phyloP scores from a whole-genome alignment of 495 filamentous ascomycete genomes.

The Hypomontagnella submonticulosa region DNA sequence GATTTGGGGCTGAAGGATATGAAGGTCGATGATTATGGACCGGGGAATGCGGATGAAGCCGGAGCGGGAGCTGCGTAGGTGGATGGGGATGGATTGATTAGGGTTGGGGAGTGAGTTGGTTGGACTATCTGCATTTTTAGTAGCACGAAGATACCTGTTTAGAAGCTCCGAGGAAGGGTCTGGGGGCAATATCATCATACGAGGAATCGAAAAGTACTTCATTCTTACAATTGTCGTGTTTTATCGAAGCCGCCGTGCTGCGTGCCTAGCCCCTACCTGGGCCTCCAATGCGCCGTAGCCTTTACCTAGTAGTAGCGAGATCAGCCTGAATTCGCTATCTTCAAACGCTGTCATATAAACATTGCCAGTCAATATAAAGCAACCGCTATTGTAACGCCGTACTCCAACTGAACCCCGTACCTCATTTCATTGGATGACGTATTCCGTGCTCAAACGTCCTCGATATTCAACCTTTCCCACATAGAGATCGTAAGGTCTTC shows the following conservation, averaged over 20 bases:
- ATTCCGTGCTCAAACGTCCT: not conserved
- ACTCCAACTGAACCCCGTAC: not conserved
- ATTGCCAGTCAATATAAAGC: constrained; percentile 1
- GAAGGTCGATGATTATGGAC: constrained; percentile 88
- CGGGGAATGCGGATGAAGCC: constrained; percentile 49
- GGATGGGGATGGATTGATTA: constrained; percentile 8
- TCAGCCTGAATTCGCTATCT: not conserved
- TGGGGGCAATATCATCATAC: constrained; percentile 4
- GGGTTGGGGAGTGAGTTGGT: not conserved
- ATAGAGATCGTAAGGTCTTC: constrained; percentile 7
- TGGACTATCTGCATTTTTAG: constrained; percentile 19
- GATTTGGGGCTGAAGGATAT: constrained; percentile 90
- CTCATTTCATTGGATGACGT: not conserved
- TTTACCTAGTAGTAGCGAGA: too few relatives aligned
- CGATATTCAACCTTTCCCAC: constrained; percentile 6
- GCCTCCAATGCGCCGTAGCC: too few relatives aligned
- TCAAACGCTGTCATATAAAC: constrained; percentile 11
- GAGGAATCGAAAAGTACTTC: constrained; percentile 26
- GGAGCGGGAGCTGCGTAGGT: constrained; percentile 23
- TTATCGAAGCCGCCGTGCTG: not conserved
- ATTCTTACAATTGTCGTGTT: not conserved
- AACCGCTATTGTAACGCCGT: constrained; percentile 13
- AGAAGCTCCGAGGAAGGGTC: not conserved
- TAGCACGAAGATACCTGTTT: constrained; percentile 41
- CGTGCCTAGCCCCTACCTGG: not conserved